Base-by-base conservation (phyloP, 805 yeast genomes). In the Debaryomyces tyrocola region DNA sequence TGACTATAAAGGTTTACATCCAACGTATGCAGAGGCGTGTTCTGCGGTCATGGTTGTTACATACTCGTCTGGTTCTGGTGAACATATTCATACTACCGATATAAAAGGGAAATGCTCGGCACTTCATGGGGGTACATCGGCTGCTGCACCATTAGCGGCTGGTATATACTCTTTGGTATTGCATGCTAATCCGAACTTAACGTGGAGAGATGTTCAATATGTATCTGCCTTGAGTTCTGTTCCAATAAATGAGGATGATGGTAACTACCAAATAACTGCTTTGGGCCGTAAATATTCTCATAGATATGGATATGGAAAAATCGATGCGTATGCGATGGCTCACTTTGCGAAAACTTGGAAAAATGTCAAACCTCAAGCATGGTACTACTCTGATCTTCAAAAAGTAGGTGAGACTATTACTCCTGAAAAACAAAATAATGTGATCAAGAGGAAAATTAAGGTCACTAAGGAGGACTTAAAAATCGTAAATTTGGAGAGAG, bases 81-180 rank as follows among this genome's bases (percentile, higher is more conserved):
- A 89, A 60, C 86, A 82, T 59, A 92, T 94, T 47, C 91, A 87
- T 60, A 87, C 98, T 6, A 87, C 97, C 1, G 96, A 88, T 62
- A 77, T 88, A 37, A 74, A 83, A 41, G 77, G 78, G 6, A 66
- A 70, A 54, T 94, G 99, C 65, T 72, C 95, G 1, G 76, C 76
- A 33, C 64, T 56, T 20, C 99, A 94, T 64, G 97, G 97, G 9
- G 99, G 99, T 17, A 94, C 99, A 0, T 92, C 98, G 18, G 99
- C 99, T 0, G 97, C 99, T 12, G 99, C 99, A 0, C 99, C 99
- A 0, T 75, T 94, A 46, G 98, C 97, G 0, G 97, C 98, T 0
- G 99, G 98, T n/a, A 78, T 94, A 1, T 90, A 87, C 62, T 80
- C 97, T 0, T 72, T 94, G 43, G 88, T 88, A 2, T 71, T 94